Evolutionary conservation across 192 early-diverging fungal species (phyloP).

Genomic region (Phlyctochytrium planicorne): DNA sequence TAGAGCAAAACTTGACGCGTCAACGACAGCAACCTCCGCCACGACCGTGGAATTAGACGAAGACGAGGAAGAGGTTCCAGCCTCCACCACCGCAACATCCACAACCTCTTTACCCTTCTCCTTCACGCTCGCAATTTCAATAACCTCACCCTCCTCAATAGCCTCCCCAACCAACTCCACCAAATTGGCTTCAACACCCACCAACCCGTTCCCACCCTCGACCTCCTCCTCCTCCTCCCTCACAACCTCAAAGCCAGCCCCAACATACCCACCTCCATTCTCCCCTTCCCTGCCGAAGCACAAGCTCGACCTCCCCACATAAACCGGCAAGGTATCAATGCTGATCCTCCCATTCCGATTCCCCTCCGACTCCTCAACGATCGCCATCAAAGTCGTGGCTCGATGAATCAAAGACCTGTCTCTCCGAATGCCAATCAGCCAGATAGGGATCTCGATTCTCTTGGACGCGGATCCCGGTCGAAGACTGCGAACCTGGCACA

Average conservation of each 20-base stretch:
- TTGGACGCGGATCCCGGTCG: neutral
- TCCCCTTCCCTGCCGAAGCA: neutral
- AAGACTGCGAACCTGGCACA: neutral
- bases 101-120: too few species aligned
- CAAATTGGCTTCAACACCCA: too few species aligned
- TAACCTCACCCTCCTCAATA: too few species aligned
- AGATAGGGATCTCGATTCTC: constrained; percentile 13
- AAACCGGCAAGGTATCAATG: constrained; percentile 24
- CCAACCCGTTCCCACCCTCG: too few species aligned
- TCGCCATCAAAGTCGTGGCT: constrained; percentile 2
- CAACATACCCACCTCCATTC: neutral
- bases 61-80: too few species aligned
- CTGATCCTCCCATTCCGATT: constrained; percentile 15
- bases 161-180: too few species aligned
- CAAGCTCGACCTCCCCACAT: too few species aligned
- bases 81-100: too few species aligned
- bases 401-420: constrained; percentile 14
- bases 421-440: neutral
- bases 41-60: too few species aligned
- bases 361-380: constrained; percentile 28
- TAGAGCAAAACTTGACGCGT: too few species aligned
- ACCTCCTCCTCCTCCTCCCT: constrained; percentile 1
- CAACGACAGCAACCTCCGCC: too few species aligned
- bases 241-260: neutral
- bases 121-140: too few species aligned